A percentile compares a stretch with the other conserved stretches of the same genome.
Evolutionary conservation across 2,329 filamentous ascomycete species (phyloP).

Genomic region (Akanthomyces lecanii): DNA sequence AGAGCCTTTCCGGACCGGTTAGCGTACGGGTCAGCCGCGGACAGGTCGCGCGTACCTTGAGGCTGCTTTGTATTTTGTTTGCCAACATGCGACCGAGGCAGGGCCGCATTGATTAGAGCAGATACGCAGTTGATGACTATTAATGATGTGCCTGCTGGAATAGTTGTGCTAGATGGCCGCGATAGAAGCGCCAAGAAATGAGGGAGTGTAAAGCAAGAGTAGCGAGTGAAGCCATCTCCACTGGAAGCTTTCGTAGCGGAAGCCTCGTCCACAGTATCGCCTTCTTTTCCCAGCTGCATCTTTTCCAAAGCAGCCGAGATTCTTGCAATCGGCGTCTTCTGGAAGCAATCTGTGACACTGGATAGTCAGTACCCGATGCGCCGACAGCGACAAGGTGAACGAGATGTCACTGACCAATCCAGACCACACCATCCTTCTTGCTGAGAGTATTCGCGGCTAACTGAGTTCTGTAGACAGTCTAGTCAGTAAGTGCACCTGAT

Average conservation of each 20-base stretch:
- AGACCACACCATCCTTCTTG: constrained; percentile 62
- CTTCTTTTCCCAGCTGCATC: constrained; percentile 17
- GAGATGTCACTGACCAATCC: constrained; percentile 64
- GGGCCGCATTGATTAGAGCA: constrained; percentile 69
- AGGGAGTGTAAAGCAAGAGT: constrained; percentile 56
- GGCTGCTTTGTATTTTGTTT: constrained; percentile 34
- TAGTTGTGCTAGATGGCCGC: constrained; percentile 59
- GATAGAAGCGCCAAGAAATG: constrained; percentile 72
- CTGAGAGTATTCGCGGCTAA: constrained; percentile 60
- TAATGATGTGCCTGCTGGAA: constrained; percentile 60
- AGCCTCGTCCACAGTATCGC: constrained; percentile 12
- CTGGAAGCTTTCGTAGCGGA: constrained; percentile 21
- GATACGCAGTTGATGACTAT: constrained; percentile 77
- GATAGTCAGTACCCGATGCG: constrained; percentile 5
- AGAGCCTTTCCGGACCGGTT: constrained; percentile 27
- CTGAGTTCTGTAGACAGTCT: constrained; percentile 58
- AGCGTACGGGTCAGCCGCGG: not conserved
- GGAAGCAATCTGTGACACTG: constrained; percentile 43
- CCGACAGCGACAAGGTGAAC: not conserved
- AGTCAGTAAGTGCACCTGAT: not conserved
- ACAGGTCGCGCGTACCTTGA: constrained; percentile 32
- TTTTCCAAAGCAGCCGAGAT: constrained; percentile 26
- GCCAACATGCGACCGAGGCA: constrained; percentile 55
- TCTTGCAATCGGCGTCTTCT: constrained; percentile 32
- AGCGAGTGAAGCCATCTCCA: constrained; percentile 41